Evolutionary conservation across 108 stramenopile genomes (phyloP).

Genomic region (Cyclotella atomus): DNA sequence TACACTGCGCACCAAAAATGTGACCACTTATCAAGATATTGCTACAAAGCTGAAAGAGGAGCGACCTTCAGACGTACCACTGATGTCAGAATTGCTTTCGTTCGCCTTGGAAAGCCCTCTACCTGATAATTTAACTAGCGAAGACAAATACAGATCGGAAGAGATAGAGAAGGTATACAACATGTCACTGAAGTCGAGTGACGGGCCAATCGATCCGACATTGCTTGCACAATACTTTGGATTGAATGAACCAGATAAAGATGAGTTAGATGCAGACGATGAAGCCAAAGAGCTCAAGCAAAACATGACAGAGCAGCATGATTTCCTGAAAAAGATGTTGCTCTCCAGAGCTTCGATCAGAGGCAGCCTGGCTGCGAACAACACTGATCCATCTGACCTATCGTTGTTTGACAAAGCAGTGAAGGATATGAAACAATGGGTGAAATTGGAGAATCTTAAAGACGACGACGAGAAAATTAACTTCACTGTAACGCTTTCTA

Average conservation of each 20-base stretch:
- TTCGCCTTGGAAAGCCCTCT: slow-evolving; percentile 31
- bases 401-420: slow-evolving; percentile 7
- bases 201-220: slow-evolving; percentile 35
- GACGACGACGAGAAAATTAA: slow-evolving; percentile 24
- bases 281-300: slow-evolving; percentile 40
- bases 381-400: slow-evolving; percentile 1
- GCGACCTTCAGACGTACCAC: slow-evolving; percentile 26
- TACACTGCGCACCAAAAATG: slow-evolving; percentile 23
- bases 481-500: slow-evolving; percentile 5
- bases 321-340: slow-evolving; percentile 22
- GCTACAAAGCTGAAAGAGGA: slow-evolving; percentile 4
- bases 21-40: slow-evolving; percentile 24
- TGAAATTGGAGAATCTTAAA: slow-evolving; percentile 2
- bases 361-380: not conserved
- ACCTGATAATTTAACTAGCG: slow-evolving; percentile 16
- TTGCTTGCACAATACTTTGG: slow-evolving; percentile 45
- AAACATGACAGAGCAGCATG: slow-evolving; percentile 44
- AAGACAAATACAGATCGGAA: slow-evolving; percentile 17
- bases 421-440: slow-evolving; percentile 31
- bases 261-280: slow-evolving; percentile 32
- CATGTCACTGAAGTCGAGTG: slow-evolving; percentile 14
- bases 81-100: slow-evolving; percentile 33
- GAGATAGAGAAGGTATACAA: slow-evolving; percentile 32
- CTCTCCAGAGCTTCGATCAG: slow-evolving; percentile 1
- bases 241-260: slow-evolving; percentile 29